Base-by-base conservation (phyloP, 441 rosid species). In the Populus trichocarpa region DNA sequence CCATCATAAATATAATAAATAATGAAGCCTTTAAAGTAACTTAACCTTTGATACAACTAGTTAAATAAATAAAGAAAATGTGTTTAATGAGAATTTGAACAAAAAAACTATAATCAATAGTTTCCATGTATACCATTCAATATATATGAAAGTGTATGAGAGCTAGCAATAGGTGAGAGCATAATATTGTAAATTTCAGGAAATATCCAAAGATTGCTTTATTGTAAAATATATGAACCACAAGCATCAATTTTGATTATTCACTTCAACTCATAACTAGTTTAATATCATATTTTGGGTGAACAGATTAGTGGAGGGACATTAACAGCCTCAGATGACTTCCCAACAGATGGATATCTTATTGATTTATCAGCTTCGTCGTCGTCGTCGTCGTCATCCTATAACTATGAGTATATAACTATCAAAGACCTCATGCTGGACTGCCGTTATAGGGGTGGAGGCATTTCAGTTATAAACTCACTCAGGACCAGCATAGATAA, bases 221-320 rank as follows among this genome's bases (percentile, higher is more conserved):
- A 30, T 42, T 42, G 50, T 42, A 42, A 11, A 11, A 0, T 42
- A 42, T 42, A 11, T 42, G 50, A 42, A 42, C 16, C 14, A 42
- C 50, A 3, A 12, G 16, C 14, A 42, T 53, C 26, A 65, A 10
- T 22, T 65, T 13, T 65, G 68, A 65, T 9, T 23, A 9, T 65
- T 65, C 16, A 13, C 32, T 25, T 13, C 0, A 1, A 65, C 18
- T 65, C 8, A 28, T 4, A 25, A 11, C 30, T n/a, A 12, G 3
- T 65, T 50, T 9, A 2, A 63, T 42, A 72, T 72, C 35, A 20
- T 26, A 42, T 73, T 61, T 46, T 73, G 67, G 66, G 3, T 78
- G 71, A 72, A 72, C 87, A 93, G 99, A 91, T 96, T 4, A 86
- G 84, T 30, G 98, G 98, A 79, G 99, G 99, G 3, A 88, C 98